phyloP scores from a whole-genome alignment of 2,329 filamentous ascomycete genomes.

The Arachnomyces sp. region DNA sequence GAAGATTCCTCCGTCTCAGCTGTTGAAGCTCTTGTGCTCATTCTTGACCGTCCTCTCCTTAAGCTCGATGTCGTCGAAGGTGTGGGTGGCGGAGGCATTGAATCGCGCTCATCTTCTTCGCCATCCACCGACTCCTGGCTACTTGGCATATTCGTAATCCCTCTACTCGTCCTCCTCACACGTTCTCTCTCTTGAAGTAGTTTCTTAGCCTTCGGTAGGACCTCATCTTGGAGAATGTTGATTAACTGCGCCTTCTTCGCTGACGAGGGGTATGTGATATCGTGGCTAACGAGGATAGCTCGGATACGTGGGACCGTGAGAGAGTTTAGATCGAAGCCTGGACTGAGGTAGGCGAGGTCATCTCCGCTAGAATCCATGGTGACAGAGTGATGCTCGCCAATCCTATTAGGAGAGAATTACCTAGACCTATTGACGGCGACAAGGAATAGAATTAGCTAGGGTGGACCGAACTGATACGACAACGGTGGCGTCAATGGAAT shows the following conservation, averaged over 20 bases:
- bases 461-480: not conserved
- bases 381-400: too few species aligned
- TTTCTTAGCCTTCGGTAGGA: constrained; percentile 70
- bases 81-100: constrained; percentile 42
- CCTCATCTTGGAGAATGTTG: constrained; percentile 69
- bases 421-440: not conserved
- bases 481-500: too few species aligned
- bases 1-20: constrained; percentile 27
- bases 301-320: constrained; percentile 84
- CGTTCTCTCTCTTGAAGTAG: constrained; percentile 67
- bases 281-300: constrained; percentile 83
- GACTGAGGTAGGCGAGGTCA: constrained; percentile 75
- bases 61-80: constrained; percentile 46
- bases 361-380: constrained; percentile 25
- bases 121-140: constrained; percentile 58
- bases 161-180: constrained; percentile 78
- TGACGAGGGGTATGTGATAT: constrained; percentile 74
- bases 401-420: too few species aligned
- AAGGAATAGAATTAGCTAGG: not conserved
- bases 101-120: constrained; percentile 55
- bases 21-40: constrained; percentile 40
- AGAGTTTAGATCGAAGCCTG: constrained; percentile 73
- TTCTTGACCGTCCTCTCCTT: constrained; percentile 45
- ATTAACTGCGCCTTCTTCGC: constrained; percentile 89
- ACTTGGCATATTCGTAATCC: constrained; percentile 63